Percentiles rank a stretch among this genome's conserved stretches.
phyloP scores from a whole-genome alignment of 441 rosid species.

The Heliophila coronopifolia region DNA sequence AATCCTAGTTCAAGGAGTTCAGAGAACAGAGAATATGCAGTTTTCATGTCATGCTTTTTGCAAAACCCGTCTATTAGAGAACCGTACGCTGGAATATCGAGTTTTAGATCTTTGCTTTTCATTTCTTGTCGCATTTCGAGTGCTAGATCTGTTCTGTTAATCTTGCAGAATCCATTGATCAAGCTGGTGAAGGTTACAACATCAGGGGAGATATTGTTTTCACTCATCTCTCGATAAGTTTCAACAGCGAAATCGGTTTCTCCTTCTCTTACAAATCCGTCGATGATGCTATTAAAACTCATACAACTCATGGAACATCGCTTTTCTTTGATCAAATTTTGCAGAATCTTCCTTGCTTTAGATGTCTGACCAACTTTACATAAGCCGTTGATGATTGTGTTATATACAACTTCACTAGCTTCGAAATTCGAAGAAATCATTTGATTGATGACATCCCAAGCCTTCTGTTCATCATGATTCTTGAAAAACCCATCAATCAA shows the following conservation, averaged over 20 bases:
- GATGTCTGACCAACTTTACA: conserved; percentile 50
- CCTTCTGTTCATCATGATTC: conserved; percentile 36
- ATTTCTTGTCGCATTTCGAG: conserved; percentile 44
- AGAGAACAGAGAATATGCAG: conserved; percentile 45
- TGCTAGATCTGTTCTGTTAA: conserved; percentile 55
- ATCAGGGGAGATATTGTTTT: conserved; percentile 34
- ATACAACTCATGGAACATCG: conserved; percentile 40
- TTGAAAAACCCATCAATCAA: conserved; percentile 60
- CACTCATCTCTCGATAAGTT: conserved; percentile 45
- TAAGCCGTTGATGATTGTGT: conserved; percentile 50
- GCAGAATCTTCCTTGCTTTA: conserved; percentile 45
- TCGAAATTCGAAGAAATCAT: conserved; percentile 42
- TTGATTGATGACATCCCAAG: conserved; percentile 40
- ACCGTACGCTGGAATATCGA: conserved; percentile 50
- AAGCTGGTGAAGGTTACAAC: conserved; percentile 47
- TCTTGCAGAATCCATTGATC: conserved; percentile 57
- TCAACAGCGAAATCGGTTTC: conserved; percentile 36
- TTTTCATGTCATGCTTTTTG: conserved; percentile 39
- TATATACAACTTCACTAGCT: conserved; percentile 49
- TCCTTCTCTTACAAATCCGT: conserved; percentile 57
- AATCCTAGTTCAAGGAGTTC: conserved; percentile 57
- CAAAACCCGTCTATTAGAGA: conserved; percentile 60
- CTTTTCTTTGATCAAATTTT: conserved; percentile 30
- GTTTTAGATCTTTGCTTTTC: conserved; percentile 43
- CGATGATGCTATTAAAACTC: conserved; percentile 54